phyloP scores from a whole-genome alignment of 768 basidiomycete species.

The Brasilioporus rufonigricans region DNA sequence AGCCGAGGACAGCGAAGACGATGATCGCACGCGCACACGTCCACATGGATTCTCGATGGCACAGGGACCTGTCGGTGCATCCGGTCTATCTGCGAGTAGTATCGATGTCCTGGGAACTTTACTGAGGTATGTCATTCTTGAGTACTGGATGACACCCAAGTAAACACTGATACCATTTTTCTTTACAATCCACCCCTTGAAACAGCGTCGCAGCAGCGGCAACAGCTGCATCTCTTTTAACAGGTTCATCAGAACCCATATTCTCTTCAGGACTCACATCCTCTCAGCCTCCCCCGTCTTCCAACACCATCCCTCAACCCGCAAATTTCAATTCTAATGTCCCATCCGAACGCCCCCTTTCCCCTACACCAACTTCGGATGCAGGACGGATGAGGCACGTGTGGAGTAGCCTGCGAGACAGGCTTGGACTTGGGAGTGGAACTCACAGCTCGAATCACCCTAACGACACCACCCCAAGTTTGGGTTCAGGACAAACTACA shows the following conservation, averaged over 20 bases:
- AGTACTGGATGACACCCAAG: neutral
- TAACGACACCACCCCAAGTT: constrained; percentile 4
- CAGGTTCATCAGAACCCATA: constrained; percentile 65
- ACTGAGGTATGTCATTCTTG: constrained; percentile 52
- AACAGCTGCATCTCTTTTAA: constrained; percentile 83
- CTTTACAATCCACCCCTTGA: neutral
- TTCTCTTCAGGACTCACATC: constrained; percentile 55
- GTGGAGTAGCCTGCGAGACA: constrained; percentile 68
- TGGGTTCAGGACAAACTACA: constrained; percentile 6
- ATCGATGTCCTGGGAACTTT: constrained; percentile 83
- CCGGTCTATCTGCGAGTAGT: constrained; percentile 63
- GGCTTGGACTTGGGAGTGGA: constrained; percentile 50
- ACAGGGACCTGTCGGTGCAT: constrained; percentile 27
- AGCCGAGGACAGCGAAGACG: constrained; percentile 15
- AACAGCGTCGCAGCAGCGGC: constrained; percentile 84
- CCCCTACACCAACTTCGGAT: constrained; percentile 41
- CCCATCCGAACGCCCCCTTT: constrained; percentile 35
- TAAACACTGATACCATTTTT: neutral
- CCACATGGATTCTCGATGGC: constrained; percentile 26
- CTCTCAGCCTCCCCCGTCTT: constrained; percentile 22
- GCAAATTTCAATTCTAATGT: constrained; percentile 7
- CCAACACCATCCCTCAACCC: constrained; percentile 13
- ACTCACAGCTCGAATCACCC: constrained; percentile 12
- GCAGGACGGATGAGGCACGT: constrained; percentile 55
- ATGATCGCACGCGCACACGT: constrained; percentile 11